Conservation (phyloP, 2,329 filamentous ascomycete genomes). For the Penicillium sp. region DNA sequence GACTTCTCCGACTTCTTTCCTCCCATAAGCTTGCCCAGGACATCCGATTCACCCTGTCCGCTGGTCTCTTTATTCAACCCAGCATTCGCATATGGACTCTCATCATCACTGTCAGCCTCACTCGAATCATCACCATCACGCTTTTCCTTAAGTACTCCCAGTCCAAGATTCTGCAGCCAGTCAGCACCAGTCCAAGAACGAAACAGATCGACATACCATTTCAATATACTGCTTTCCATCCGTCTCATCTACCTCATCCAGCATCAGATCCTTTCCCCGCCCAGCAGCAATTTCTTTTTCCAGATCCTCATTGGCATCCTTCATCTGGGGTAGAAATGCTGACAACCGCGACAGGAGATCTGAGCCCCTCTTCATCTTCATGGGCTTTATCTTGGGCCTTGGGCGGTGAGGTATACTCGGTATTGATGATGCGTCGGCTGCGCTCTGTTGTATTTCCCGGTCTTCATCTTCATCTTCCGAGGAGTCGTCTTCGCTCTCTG, state of each 20-base stretch:
- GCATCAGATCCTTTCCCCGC: constrained; percentile 25
- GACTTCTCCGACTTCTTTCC: constrained; percentile 25
- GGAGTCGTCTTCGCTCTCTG: constrained; percentile 24
- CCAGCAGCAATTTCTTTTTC: constrained; percentile 37
- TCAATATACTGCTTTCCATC: constrained; percentile 40
- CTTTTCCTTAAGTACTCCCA: constrained; percentile 45
- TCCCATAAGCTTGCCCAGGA: constrained; percentile 39
- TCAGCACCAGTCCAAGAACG: constrained; percentile 1
- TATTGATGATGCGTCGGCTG: constrained; percentile 13
- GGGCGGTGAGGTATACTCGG: constrained; percentile 28
- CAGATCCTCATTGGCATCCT: constrained; percentile 42
- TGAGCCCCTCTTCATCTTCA: constrained; percentile 25
- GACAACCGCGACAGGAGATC: constrained; percentile 37
- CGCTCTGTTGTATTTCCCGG: not conserved
- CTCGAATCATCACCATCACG: constrained; percentile 20
- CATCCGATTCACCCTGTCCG: constrained; percentile 22
- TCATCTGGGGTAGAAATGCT: constrained; percentile 42
- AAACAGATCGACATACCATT: constrained; percentile 32
- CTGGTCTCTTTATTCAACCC: constrained; percentile 9
- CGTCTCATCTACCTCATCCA: constrained; percentile 35
- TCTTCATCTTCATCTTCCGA: constrained; percentile 22
- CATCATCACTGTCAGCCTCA: constrained; percentile 17
- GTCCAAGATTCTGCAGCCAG: constrained; percentile 37
- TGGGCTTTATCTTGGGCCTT: constrained; percentile 34
- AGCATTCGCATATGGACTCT: constrained; percentile 12